Evolutionary conservation across 139 green algal species (phyloP).

Genomic region (Picochlorum sp.): DNA sequence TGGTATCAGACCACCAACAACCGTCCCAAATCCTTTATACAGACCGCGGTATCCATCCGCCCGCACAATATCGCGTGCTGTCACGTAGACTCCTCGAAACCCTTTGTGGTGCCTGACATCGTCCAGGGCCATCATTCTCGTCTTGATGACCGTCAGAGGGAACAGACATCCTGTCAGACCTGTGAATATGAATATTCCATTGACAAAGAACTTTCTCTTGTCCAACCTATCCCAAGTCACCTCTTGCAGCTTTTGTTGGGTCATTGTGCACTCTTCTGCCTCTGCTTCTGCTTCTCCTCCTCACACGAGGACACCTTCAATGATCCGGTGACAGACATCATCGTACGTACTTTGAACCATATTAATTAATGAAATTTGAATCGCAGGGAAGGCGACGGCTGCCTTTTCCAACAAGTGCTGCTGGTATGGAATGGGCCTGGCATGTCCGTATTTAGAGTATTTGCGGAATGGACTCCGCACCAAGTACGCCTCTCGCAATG

Average conservation of each 20-base stretch:
- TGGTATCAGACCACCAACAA: slow-evolving; percentile 51
- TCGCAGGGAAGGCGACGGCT: too few relatives aligned
- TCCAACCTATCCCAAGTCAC: slow-evolving; percentile 47
- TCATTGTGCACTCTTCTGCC: too few relatives aligned
- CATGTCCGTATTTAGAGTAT: too few relatives aligned
- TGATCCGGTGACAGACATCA: too few relatives aligned
- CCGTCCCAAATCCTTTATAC: slow-evolving; percentile 79
- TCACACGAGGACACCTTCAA: too few relatives aligned
- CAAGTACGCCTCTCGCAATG: too few relatives aligned
- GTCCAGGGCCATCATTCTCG: slow-evolving; percentile 68
- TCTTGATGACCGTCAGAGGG: slow-evolving; percentile 91
- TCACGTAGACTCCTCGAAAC: slow-evolving; percentile 45
- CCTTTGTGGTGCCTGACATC: slow-evolving; percentile 27
- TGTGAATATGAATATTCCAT: slow-evolving; percentile 70
- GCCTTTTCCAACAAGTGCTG: too few relatives aligned
- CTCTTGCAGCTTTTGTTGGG: slow-evolving; percentile 4
- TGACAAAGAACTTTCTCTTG: slow-evolving; percentile 82
- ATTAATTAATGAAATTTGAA: too few relatives aligned
- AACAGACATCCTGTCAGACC: slow-evolving; percentile 45
- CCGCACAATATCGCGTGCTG: slow-evolving; percentile 47
- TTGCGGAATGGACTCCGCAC: too few relatives aligned
- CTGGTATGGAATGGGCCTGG: too few relatives aligned
- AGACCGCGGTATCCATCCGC: slow-evolving; percentile 74
- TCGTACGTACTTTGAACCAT: too few relatives aligned
- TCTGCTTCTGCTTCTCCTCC: too few relatives aligned